Evolutionary conservation across 176 grass and related monocot genomes (phyloP), one percentile per base, ranked within the genome.

Genomic region (Aegilops speltoides): DNA sequence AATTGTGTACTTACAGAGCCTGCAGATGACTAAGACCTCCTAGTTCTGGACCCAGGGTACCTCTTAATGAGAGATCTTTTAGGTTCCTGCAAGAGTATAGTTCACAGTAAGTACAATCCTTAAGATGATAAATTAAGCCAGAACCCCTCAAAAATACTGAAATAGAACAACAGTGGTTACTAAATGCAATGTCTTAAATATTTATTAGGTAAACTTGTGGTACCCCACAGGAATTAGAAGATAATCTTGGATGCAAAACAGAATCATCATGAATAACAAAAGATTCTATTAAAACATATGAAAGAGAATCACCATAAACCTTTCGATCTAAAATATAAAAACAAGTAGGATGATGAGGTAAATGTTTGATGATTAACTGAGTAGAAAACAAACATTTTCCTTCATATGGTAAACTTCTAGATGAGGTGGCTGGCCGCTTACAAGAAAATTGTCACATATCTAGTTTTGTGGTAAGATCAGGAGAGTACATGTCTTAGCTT

Each of bases 21-120:
- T 89, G 94, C 80, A 99, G 87, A 66, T 96, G 90, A 63, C 76
- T 82, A 77, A 99, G 79, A 67, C 83, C 81, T 76, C 88, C 92
- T 83, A 99, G 50, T 83, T 96, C 97, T 3, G 94, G 77, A 81
- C 92, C 87, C 81, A 99, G 86, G 81, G 85, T 96, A 84, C 94
- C 97, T 87, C 78, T 83, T 77, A 99, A 37, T 37, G 94, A 93
- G 45, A 89, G 81, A 73, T 91, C 91, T 86, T 93, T 95, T 59
- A 99, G 76, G 38, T 96, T 93, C 85, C 97, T 99, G 92, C 73
- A 87, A 88, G 62, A 74, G 68, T 83, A 68, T 1, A 63, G 36
- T 79, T 79, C 76, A 80, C 28, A 60, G 33, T 83, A 73, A 81
- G 57, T 70, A 52, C 19, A 77, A 62, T 84, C 40, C 29, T 77